Evolutionary conservation across 331 rosid species (phyloP).

Genomic region (Quercus tomentella): DNA sequence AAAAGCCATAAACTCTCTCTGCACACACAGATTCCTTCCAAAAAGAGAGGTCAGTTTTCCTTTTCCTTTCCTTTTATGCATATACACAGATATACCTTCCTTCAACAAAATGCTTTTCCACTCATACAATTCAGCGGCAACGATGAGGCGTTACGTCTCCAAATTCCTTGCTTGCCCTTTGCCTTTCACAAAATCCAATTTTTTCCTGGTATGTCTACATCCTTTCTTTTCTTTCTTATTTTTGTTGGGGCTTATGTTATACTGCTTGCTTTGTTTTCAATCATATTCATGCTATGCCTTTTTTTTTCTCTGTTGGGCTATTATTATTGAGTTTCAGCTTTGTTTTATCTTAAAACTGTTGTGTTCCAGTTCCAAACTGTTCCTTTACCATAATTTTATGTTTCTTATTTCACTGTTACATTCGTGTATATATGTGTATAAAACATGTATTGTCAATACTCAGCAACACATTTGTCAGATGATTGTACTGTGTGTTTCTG

Average conservation of each 20-base stretch:
- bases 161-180: conserved; percentile 22
- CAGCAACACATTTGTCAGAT: too few species aligned
- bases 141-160: conserved; percentile 40
- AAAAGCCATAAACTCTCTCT: too few species aligned
- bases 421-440: background rate
- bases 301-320: background rate
- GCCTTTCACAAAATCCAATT: conserved; percentile 25
- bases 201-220: conserved; percentile 23
- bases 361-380: background rate
- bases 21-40: too few species aligned
- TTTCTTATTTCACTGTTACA: background rate
- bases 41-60: too few species aligned
- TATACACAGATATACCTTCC: too few species aligned
- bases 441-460: too few species aligned
- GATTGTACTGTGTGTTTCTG: background rate
- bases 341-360: too few species aligned
- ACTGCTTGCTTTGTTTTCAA: too few species aligned
- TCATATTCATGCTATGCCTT: too few species aligned
- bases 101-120: too few species aligned
- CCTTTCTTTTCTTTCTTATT: background rate
- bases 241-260: too few species aligned
- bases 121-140: background rate
- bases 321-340: background rate
- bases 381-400: background rate
- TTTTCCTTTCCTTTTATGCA: too few species aligned